Percentiles rank a stretch among this genome's conserved stretches.
These are phyloP conservation scores for Alternaria metachromatica DNA, from an alignment of 2,329 filamentous ascomycete genomes.

Conservation along the genomic window DNA sequence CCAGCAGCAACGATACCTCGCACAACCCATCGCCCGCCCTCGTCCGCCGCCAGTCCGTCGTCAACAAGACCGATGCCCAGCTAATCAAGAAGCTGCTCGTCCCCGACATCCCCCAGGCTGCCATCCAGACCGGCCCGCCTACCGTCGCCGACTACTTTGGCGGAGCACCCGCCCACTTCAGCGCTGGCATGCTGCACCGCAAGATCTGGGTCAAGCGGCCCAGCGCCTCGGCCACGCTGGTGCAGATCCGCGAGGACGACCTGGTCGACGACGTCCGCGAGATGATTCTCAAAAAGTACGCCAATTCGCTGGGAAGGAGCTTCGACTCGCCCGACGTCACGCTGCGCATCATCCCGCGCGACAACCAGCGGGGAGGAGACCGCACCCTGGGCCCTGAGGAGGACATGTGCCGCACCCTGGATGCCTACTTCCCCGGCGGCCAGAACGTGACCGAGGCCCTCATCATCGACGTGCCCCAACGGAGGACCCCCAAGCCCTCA, in stretches of 20 bases:
- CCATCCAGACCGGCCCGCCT: slow-evolving; percentile 32
- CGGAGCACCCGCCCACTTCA: slow-evolving; percentile 38
- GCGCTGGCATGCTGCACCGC: slow-evolving; percentile 59
- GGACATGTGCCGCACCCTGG: slow-evolving; percentile 76
- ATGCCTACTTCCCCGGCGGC: slow-evolving; percentile 83
- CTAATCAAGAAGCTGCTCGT: slow-evolving; percentile 63
- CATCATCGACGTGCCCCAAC: slow-evolving; percentile 82
- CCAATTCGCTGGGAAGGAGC: slow-evolving; percentile 84
- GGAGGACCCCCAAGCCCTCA: slow-evolving; percentile 80
- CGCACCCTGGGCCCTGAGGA: slow-evolving; percentile 85
- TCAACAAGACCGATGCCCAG: slow-evolving; percentile 49
- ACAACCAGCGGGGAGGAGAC: slow-evolving; percentile 62
- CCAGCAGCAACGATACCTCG: slow-evolving; percentile 10
- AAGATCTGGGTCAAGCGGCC: slow-evolving; percentile 97
- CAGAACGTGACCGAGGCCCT: slow-evolving; percentile 89
- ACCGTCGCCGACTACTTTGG: slow-evolving; percentile 51
- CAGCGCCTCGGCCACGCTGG: slow-evolving; percentile 82
- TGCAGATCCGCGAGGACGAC: slow-evolving; percentile 85
- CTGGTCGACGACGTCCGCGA: slow-evolving; percentile 95
- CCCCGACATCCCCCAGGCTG: slow-evolving; percentile 39
- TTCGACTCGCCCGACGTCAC: slow-evolving; percentile 92
- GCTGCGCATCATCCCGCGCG: slow-evolving; percentile 77
- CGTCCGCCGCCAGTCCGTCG: slow-evolving; percentile 49
- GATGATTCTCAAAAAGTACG: slow-evolving; percentile 89
- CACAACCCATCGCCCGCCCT: slow-evolving; percentile 52